Conservation (phyloP, 1,139 yeast species). For the Scheffersomyces cryptocercus region DNA sequence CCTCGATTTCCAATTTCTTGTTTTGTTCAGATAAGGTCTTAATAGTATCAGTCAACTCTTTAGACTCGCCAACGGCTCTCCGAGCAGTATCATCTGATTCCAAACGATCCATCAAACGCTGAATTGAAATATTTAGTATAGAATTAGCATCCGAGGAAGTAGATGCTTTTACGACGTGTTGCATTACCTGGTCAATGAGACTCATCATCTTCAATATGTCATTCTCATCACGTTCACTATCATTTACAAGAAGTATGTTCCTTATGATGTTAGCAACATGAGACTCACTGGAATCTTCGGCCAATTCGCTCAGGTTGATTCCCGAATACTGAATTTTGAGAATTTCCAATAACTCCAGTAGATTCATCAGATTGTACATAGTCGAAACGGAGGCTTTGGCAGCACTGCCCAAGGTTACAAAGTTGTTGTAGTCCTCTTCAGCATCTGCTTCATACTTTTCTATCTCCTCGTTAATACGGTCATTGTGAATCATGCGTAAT, state of each 20-base stretch:
- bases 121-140: constrained; percentile 33
- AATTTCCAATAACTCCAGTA: constrained; percentile 23
- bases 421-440: constrained; percentile 38
- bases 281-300: constrained; percentile 12
- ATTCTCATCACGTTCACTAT: constrained; percentile 19
- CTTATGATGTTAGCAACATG: constrained; percentile 23
- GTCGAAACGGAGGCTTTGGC: constrained; percentile 5
- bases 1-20: constrained; percentile 21
- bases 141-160: constrained; percentile 24
- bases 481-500: constrained; percentile 35
- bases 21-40: constrained; percentile 26
- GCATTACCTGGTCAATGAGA: constrained; percentile 33
- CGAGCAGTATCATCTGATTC: constrained; percentile 36
- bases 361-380: constrained; percentile 9
- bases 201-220: constrained; percentile 24
- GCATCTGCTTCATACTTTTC: constrained; percentile 42
- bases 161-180: constrained; percentile 30
- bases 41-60: constrained; percentile 23
- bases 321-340: constrained; percentile 15
- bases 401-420: constrained; percentile 12
- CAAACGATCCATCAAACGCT: constrained; percentile 35
- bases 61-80: constrained; percentile 33
- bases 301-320: constrained; percentile 3
- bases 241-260: constrained; percentile 26
- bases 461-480: constrained; percentile 46